Evolutionary conservation across 192 early-diverging fungal species (phyloP).

Genomic region (Coemansia sp.): DNA sequence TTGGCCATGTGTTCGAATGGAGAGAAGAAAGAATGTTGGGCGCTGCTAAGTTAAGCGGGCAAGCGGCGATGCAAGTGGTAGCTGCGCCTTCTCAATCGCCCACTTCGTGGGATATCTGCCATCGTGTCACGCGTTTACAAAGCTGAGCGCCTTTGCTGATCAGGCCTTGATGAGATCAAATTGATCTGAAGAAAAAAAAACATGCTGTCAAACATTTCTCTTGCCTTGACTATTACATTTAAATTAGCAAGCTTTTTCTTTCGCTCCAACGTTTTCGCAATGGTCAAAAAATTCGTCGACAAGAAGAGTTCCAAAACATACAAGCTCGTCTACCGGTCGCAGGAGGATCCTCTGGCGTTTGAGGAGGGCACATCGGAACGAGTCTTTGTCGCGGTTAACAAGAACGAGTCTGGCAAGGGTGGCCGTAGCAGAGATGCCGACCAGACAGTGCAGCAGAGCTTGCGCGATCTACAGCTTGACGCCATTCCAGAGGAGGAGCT

Average conservation of each 20-base stretch:
- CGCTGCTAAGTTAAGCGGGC: not conserved
- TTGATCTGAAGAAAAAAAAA: not conserved
- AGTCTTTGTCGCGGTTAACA: conserved; percentile 73
- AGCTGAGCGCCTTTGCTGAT: not conserved
- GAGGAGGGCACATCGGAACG: conserved; percentile 73
- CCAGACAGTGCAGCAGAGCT: conserved; percentile 26
- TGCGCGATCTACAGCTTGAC: conserved; percentile 18
- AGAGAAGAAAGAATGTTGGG: not conserved
- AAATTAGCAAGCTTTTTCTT: conserved; percentile 1
- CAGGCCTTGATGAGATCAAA: not conserved
- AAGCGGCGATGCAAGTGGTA: not conserved
- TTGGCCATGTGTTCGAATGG: not conserved
- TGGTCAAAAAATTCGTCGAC: conserved; percentile 80
- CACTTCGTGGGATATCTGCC: not conserved
- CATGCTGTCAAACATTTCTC: not conserved
- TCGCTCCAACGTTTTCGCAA: conserved; percentile 7
- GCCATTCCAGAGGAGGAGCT: conserved; percentile 22
- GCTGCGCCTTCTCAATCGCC: not conserved
- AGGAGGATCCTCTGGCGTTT: conserved; percentile 86
- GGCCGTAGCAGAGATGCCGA: conserved; percentile 23
- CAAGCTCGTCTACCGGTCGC: conserved; percentile 93
- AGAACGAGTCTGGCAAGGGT: not conserved
- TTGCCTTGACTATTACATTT: not conserved
- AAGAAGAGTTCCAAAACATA: conserved; percentile 78
- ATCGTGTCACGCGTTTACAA: not conserved